Base-by-base conservation (phyloP, 176 grass and related monocot genomes). In the Oryza rufipogon region DNA sequence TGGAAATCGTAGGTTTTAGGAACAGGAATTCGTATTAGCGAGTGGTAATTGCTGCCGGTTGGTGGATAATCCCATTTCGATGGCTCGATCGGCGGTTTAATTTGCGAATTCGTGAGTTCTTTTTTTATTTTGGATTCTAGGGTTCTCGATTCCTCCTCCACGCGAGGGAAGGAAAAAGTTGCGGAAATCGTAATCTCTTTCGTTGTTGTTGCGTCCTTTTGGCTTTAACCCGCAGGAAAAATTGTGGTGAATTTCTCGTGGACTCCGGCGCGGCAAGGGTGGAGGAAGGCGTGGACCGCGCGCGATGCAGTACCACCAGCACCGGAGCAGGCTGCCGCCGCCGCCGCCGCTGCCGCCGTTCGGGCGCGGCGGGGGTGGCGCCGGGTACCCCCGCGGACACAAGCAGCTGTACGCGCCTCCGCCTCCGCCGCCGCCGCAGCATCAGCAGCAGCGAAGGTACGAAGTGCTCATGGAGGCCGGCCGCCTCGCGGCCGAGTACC, bases 391-490 rank as follows among this genome's bases (percentile, higher is more conserved):
- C 16, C 83, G 83, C 23, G 83, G 78, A 13, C 88, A 86, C 51
- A 89, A 44, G 83, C 83, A 77, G 73, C 23, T 67, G 12, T 78
- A 73, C 83, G 42, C 41, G 1, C 66, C 82, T 36, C 34, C 34
- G 3, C 34, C 34, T 4, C 83, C 41, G 28, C 34, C 64, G 4
- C 73, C 80, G 67, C 74, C 65, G 66, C 85, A 64, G 23, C 73
- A 74, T 56, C 74, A 51, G 66, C 85, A 64, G 23, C 71, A 74
- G 8, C 84, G 76, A 71, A 98, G 91, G 83, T 76, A 84, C 30
- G 96, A 95, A 54, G 89, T 98, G 78, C 79, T 98, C n/a, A 91
- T 95, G 74, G 96, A 95, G 77, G 96, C 95, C 12, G 92, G 96
- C 20, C 96, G 96, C 39, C 96, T 98, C n/a, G 96, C 96, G 9